phyloP scores from a whole-genome alignment of 768 basidiomycete species.

The Termitomyces bulborhizus region DNA sequence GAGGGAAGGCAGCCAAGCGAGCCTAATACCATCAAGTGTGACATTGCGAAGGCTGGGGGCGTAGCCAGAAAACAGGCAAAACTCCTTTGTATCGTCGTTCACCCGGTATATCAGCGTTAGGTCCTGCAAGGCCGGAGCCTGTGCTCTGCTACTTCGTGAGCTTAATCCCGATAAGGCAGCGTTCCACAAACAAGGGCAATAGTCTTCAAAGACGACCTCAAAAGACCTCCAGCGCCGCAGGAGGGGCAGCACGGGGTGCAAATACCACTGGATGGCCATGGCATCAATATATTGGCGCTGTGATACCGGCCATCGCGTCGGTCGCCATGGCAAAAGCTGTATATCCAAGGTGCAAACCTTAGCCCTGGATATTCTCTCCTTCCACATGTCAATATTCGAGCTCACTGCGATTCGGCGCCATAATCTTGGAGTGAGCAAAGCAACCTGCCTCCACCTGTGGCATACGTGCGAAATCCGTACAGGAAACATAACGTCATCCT shows the following conservation, averaged over 20 bases:
- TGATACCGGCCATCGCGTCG: conserved; percentile 17
- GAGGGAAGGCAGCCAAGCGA: conserved; percentile 57
- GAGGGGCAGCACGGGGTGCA: conserved; percentile 49
- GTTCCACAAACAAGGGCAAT: conserved; percentile 64
- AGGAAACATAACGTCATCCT: conserved; percentile 52
- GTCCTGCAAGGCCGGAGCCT: conserved; percentile 43
- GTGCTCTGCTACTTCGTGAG: conserved; percentile 23
- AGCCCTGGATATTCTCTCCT: conserved; percentile 54
- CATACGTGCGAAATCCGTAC: conserved; percentile 66
- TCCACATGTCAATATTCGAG: conserved; percentile 52
- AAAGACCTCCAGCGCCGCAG: conserved; percentile 59
- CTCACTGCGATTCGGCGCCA: conserved; percentile 58
- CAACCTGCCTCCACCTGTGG: conserved; percentile 54
- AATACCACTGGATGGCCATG: conserved; percentile 50
- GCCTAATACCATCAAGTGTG: conserved; percentile 57
- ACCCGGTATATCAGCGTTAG: conserved; percentile 51
- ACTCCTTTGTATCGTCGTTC: conserved; percentile 69
- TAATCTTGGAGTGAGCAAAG: conserved; percentile 52
- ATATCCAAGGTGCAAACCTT: conserved; percentile 58
- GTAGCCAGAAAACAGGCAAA: conserved; percentile 53
- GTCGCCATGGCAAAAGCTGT: conserved; percentile 33
- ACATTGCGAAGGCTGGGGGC: conserved; percentile 51
- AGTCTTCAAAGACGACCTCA: conserved; percentile 45
- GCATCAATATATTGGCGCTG: conserved; percentile 31
- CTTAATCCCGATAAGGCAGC: conserved; percentile 54